phyloP scores from a whole-genome alignment of 331 rosid genomes.

The Stylosanthes scabra region DNA sequence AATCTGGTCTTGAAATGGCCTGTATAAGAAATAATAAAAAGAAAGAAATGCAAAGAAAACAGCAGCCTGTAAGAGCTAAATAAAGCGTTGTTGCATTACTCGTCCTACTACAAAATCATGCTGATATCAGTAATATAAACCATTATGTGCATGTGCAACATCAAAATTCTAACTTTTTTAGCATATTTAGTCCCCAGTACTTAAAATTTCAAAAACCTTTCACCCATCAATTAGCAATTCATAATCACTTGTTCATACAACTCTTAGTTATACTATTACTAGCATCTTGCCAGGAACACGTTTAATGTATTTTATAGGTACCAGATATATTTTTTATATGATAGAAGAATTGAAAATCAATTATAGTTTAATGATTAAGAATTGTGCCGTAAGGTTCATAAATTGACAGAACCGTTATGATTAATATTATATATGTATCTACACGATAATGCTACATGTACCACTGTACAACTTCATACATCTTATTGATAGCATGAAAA shows the following conservation, averaged over 20 bases:
- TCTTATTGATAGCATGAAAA: too few relatives aligned
- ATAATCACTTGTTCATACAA: constrained; percentile 2
- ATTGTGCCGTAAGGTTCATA: too few relatives aligned
- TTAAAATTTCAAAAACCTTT: not conserved
- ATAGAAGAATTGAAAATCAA: too few relatives aligned
- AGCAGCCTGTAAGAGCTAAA: not conserved
- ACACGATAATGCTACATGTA: too few relatives aligned
- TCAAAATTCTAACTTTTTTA: not conserved
- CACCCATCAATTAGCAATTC: not conserved
- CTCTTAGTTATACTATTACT: too few relatives aligned
- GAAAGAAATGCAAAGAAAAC: not conserved
- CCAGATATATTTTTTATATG: too few relatives aligned
- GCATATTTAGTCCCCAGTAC: not conserved
- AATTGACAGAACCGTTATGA: too few relatives aligned
- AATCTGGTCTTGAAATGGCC: constrained; percentile 53
- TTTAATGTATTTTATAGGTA: too few relatives aligned
- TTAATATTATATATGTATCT: too few relatives aligned
- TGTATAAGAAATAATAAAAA: constrained; percentile 36
- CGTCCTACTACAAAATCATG: constrained; percentile 8
- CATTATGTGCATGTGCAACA: not conserved
- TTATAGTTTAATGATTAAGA: too few relatives aligned
- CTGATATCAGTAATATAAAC: not conserved
- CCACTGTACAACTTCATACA: too few relatives aligned
- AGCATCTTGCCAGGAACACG: too few relatives aligned
- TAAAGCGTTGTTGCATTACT: not conserved